Percentiles rank a stretch among this genome's conserved stretches.
Evolutionary conservation across 495 filamentous ascomycete genomes (phyloP).

Genomic region (Acidiella bohemica): DNA sequence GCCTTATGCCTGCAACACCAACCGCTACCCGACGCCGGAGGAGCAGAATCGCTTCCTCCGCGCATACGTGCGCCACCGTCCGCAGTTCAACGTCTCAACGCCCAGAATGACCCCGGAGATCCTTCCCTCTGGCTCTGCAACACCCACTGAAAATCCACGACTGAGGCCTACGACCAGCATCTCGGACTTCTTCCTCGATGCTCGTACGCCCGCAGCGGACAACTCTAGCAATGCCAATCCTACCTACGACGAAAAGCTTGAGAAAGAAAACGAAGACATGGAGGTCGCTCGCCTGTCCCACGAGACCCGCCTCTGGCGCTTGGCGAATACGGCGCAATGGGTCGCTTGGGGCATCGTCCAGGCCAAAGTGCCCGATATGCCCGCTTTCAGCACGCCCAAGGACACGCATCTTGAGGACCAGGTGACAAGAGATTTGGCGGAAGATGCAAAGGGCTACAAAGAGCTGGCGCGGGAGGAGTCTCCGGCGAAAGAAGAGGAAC

Average conservation of each 20-base stretch:
- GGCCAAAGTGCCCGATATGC: slow-evolving; percentile 57
- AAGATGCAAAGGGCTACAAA: slow-evolving; percentile 6
- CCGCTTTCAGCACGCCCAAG: slow-evolving; percentile 10
- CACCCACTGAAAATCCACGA: background rate
- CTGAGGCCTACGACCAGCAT: slow-evolving; percentile 28
- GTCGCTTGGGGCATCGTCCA: slow-evolving; percentile 93
- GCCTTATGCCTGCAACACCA: slow-evolving; percentile 54
- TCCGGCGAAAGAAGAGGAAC: slow-evolving; percentile 31
- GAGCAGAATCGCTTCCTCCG: slow-evolving; percentile 75
- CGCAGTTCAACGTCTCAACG: slow-evolving; percentile 36
- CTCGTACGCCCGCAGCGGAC: slow-evolving; percentile 46
- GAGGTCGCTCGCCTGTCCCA: slow-evolving; percentile 55
- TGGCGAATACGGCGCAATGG: slow-evolving; percentile 81
- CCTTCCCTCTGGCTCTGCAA: slow-evolving; percentile 9
- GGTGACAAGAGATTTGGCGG: slow-evolving; percentile 7
- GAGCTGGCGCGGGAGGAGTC: slow-evolving; percentile 4
- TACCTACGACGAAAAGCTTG: slow-evolving; percentile 33
- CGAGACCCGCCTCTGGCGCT: slow-evolving; percentile 72
- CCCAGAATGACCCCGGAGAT: slow-evolving; percentile 15
- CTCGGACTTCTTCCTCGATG: slow-evolving; percentile 57
- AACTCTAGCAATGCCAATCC: slow-evolving; percentile 42
- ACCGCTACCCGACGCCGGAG: slow-evolving; percentile 58
- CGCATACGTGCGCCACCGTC: slow-evolving; percentile 72
- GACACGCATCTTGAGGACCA: slow-evolving; percentile 9
- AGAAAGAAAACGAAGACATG: slow-evolving; percentile 42